Percentiles rank a stretch among this genome's conserved stretches.
phyloP scores from a whole-genome alignment of 352 stramenopile species.

The Phytopythium mirpurense region DNA sequence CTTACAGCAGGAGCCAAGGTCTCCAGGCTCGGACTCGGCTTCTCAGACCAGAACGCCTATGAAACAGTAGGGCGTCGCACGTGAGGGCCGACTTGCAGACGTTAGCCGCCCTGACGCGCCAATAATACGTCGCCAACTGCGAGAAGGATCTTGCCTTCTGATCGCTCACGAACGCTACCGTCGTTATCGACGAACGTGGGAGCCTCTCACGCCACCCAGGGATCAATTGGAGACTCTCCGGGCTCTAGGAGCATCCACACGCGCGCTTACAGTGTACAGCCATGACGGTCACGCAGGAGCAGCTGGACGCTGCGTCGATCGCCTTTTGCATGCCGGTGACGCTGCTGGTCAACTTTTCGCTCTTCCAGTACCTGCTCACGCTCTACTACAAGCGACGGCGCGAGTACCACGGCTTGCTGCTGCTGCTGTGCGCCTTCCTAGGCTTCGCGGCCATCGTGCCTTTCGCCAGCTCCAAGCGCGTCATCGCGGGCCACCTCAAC shows the following conservation, averaged over 20 bases:
- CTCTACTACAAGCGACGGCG: constrained; percentile 21
- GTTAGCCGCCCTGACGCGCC: neutral
- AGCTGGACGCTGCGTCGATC: neutral
- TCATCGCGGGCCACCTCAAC: constrained; percentile 11
- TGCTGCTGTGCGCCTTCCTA: constrained; percentile 16
- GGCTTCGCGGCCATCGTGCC: constrained; percentile 13
- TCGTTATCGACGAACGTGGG: too few species aligned
- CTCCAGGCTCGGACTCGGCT: too few species aligned
- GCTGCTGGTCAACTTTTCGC: constrained; percentile 23
- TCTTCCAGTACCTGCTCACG: constrained; percentile 31
- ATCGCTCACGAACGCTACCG: neutral
- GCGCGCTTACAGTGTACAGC: too few species aligned
- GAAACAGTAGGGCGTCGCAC: too few species aligned
- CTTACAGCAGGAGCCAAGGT: too few species aligned
- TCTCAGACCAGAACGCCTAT: too few species aligned
- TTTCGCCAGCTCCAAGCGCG: neutral
- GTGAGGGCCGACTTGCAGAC: too few species aligned
- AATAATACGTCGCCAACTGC: neutral
- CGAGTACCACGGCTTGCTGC: constrained; percentile 18
- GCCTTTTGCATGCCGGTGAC: constrained; percentile 23
- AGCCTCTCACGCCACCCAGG: too few species aligned
- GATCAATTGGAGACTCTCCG: too few species aligned
- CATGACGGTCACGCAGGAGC: neutral
- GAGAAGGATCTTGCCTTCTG: neutral
- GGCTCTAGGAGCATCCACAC: too few species aligned